Evolutionary conservation across 2,329 filamentous ascomycete genomes (phyloP), one percentile per base, ranked within the genome.

Genomic region (Verticillium nonalfalfae): DNA sequence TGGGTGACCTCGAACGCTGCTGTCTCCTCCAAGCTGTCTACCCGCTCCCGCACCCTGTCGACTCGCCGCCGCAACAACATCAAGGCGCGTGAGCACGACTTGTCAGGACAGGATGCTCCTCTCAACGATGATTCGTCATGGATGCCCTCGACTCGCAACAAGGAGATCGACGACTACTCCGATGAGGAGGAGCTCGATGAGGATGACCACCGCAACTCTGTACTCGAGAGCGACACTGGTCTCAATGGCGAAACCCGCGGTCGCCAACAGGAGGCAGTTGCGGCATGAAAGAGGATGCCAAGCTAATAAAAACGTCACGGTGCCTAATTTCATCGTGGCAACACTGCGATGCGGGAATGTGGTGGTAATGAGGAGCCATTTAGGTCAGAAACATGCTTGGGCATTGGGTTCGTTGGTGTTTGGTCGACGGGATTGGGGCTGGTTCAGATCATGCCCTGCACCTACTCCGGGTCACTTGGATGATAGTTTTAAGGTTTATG

Each of bases 1-100:
- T 99, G 95, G 95, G 93, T 98, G 45, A 85, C 87, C 62, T 89
- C 92, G 70, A 95, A 96, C 72, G 94, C 95, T 6, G 89, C 91
- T 56, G 93, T 99, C 68, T 90, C 85, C 61, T 89, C 93, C 66
- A 93, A 91, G 75, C 86, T 99, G 57, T 97, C 92, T 4, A 90
- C 88, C 18, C 91, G 95, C 63, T 87, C 94, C 50, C 91, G 93
- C 68, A 96, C 89, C 15, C 85, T 98, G 39, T 96, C 91, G 56
- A 91, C 93, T 75, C 89, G 93, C 68, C 89, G 92, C 67, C 86
- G 89, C 63, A 88, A 89, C 74, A 89, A 89, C 73, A 85, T 90
- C 71, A 81, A 80, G 66, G 84, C 83, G 63, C 83, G 85, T 66
- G 80, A 78, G 34, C 83, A 93, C 62, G 93, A 97, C 71, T 83